These are phyloP conservation scores for Chaetomium olivaceum DNA, from an alignment of 2,329 filamentous ascomycete species.

Conservation along the genomic window DNA sequence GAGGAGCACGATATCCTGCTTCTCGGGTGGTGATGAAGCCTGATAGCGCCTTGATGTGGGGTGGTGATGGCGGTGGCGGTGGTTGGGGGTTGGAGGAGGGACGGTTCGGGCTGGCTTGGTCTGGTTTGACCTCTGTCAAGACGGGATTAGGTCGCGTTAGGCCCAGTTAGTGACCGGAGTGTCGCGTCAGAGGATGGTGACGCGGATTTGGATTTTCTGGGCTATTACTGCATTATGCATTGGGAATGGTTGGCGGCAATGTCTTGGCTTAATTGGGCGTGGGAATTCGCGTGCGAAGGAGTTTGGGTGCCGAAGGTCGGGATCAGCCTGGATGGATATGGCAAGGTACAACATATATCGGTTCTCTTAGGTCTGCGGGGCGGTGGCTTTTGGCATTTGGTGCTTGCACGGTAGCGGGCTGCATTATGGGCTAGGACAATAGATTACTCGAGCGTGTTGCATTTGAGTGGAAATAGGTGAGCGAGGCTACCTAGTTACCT, in stretches of 20 bases:
- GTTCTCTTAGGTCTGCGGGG: neutral
- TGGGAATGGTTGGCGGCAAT: neutral
- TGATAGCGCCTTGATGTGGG: neutral
- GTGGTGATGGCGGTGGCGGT: neutral
- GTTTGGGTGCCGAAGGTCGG: neutral
- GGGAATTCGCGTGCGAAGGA: neutral
- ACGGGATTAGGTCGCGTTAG: too few species aligned
- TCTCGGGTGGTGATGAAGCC: constrained; percentile 49
- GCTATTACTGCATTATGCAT: neutral
- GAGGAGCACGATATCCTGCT: constrained; percentile 54
- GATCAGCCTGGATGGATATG: neutral
- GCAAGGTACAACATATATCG: neutral
- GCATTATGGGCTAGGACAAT: neutral
- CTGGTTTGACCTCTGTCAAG: neutral
- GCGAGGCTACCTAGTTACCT: neutral
- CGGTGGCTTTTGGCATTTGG: neutral
- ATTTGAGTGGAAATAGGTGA: neutral
- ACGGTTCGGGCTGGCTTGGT: neutral
- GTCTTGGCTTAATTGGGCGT: neutral
- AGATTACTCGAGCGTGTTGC: neutral
- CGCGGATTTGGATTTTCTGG: neutral
- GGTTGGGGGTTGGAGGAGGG: neutral
- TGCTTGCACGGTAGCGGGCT: neutral
- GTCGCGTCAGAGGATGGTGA: too few species aligned
- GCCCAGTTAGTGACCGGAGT: too few species aligned